Evolutionary conservation across 495 filamentous ascomycete species (phyloP).

Genomic region (Pseudoneurospora amorphoporcata): DNA sequence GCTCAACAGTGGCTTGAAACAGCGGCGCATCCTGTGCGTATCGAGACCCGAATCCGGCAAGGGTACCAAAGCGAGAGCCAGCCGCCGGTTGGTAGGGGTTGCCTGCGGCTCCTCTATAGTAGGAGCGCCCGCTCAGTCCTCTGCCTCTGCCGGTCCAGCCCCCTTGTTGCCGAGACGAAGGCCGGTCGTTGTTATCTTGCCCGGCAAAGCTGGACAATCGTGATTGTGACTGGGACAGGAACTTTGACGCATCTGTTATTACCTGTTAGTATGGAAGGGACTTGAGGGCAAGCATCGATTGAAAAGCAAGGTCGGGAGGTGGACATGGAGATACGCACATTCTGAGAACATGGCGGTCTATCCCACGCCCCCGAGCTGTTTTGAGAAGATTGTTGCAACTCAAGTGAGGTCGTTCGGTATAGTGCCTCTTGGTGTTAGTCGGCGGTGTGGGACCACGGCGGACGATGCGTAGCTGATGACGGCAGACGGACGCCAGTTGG

Average conservation of each 20-base stretch:
- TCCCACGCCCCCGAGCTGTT: conserved; percentile 11
- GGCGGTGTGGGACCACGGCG: not conserved
- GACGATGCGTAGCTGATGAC: not conserved
- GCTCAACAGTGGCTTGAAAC: conserved; percentile 75
- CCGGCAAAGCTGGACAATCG: conserved; percentile 55
- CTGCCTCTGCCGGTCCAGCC: conserved; percentile 28
- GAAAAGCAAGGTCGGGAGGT: not conserved
- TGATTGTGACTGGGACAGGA: conserved; percentile 95
- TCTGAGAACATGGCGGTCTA: conserved; percentile 77
- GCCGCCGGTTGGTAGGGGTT: conserved; percentile 63
- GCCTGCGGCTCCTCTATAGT: conserved; percentile 30
- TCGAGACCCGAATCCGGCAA: conserved; percentile 68
- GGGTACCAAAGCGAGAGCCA: conserved; percentile 58
- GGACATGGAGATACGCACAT: conserved; percentile 54
- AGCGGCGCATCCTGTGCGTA: conserved; percentile 69
- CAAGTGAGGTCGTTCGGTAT: not conserved
- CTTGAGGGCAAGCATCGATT: conserved; percentile 2
- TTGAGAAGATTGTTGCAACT: not conserved
- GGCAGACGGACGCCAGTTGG: not conserved
- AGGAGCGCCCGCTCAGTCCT: conserved; percentile 24
- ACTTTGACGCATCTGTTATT: conserved; percentile 83
- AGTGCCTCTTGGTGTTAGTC: not conserved
- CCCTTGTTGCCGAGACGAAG: conserved; percentile 20
- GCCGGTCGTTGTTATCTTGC: conserved; percentile 42
- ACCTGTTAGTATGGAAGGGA: not conserved